phyloP scores from a whole-genome alignment of 768 basidiomycete genomes.

The Galerina sulciceps region DNA sequence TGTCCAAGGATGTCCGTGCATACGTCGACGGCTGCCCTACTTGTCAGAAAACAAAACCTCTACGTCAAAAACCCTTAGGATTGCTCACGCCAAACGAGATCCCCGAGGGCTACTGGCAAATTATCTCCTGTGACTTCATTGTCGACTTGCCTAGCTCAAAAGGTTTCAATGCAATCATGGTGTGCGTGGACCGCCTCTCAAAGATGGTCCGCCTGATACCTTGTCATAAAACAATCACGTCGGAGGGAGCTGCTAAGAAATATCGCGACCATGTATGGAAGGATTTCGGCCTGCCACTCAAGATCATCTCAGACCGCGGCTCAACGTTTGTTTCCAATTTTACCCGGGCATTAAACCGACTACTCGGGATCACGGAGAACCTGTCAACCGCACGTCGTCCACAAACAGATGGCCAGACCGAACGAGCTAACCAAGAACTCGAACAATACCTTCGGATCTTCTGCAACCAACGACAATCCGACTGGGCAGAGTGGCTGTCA shows the following conservation, averaged over 20 bases:
- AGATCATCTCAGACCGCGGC: constrained; percentile 31
- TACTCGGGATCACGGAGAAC: constrained; percentile 34
- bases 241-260: not conserved
- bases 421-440: constrained; percentile 31
- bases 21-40: constrained; percentile 31
- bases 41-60: constrained; percentile 35
- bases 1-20: constrained; percentile 14
- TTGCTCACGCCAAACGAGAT: constrained; percentile 19
- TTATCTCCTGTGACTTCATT: constrained; percentile 41
- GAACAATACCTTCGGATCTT: constrained; percentile 32
- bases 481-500: constrained; percentile 35
- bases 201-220: constrained; percentile 6
- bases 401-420: constrained; percentile 30
- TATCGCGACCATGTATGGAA: constrained; percentile 14
- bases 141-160: constrained; percentile 31
- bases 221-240: not conserved
- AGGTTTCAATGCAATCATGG: constrained; percentile 38
- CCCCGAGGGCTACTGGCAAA: constrained; percentile 29
- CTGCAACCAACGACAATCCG: constrained; percentile 27
- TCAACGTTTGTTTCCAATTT: constrained; percentile 33
- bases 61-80: constrained; percentile 28
- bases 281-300: constrained; percentile 27
- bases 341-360: constrained; percentile 29
- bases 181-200: constrained; percentile 20
- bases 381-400: constrained; percentile 48